These are phyloP conservation scores for Simplicillium sp. DNA, from an alignment of 2,329 filamentous ascomycete genomes.

Conservation along the genomic window DNA sequence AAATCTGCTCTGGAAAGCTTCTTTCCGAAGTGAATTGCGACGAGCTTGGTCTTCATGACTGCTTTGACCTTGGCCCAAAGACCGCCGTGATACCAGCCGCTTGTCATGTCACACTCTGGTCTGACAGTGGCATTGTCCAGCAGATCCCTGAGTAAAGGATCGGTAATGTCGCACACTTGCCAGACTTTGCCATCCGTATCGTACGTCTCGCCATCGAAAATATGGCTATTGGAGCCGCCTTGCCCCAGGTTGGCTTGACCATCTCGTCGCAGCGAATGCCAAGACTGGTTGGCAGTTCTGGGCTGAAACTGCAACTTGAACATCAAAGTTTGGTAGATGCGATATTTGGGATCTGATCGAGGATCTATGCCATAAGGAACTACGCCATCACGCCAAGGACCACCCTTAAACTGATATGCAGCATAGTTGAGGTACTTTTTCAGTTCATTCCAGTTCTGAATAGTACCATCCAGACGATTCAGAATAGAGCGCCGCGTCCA, in stretches of 20 bases:
- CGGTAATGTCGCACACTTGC: conserved; percentile 88
- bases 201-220: conserved; percentile 73
- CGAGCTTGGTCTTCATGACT: conserved; percentile 81
- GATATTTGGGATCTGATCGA: conserved; percentile 63
- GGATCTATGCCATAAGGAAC: conserved; percentile 83
- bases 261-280: conserved; percentile 37
- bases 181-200: conserved; percentile 79
- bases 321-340: conserved; percentile 80
- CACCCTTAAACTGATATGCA: conserved; percentile 86
- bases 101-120: conserved; percentile 48
- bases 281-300: conserved; percentile 34
- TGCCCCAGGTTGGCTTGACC: conserved; percentile 27
- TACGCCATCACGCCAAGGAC: conserved; percentile 84
- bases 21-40: conserved; percentile 50
- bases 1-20: conserved; percentile 32
- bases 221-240: conserved; percentile 47
- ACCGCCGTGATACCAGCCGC: conserved; percentile 80
- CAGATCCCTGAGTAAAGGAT: conserved; percentile 61
- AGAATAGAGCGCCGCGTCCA: conserved; percentile 78
- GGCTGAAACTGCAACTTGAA: conserved; percentile 60
- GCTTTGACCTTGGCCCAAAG: conserved; percentile 76
- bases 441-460: conserved; percentile 47
- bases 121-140: conserved; percentile 55
- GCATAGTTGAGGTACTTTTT: conserved; percentile 74
- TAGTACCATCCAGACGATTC: conserved; percentile 54